Conservation (phyloP, 2,329 filamentous ascomycete genomes). For the Fusarium neocosmosporiellum region DNA sequence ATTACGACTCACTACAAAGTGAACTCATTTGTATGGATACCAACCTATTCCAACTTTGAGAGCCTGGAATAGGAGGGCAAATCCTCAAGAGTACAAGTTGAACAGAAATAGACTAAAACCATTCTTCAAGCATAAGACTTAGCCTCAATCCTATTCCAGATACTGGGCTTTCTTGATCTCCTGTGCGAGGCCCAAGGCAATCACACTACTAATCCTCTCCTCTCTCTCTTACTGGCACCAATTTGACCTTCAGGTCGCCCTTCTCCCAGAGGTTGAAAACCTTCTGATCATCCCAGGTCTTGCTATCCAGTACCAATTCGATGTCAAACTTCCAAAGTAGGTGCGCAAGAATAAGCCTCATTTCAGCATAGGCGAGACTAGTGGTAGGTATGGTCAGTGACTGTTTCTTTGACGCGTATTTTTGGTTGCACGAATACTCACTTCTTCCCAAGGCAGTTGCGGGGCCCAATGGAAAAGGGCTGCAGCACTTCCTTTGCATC, state of each 20-base stretch:
- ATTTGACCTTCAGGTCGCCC: background rate
- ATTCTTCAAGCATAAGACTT: no score
- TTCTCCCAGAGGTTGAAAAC: background rate
- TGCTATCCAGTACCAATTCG: background rate
- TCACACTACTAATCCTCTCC: background rate
- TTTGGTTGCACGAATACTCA: background rate
- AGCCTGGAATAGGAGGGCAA: no score
- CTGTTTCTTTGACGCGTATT: background rate
- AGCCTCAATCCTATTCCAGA: no score
- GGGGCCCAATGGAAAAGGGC: background rate
- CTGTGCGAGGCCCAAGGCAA: background rate
- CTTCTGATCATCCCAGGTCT: background rate
- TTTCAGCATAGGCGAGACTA: conserved; percentile 2
- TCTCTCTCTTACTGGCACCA: background rate
- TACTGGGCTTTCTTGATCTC: no score
- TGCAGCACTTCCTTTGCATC: background rate
- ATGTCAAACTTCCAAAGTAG: background rate
- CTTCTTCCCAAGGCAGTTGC: background rate
- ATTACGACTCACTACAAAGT: no score
- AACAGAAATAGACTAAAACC: no score
- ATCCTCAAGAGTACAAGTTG: no score
- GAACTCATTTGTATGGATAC: no score
- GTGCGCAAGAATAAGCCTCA: background rate
- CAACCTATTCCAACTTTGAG: no score
- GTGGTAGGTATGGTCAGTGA: no score